phyloP scores from a whole-genome alignment of 176 grass and related monocot genomes.

The Bromus sterilis region DNA sequence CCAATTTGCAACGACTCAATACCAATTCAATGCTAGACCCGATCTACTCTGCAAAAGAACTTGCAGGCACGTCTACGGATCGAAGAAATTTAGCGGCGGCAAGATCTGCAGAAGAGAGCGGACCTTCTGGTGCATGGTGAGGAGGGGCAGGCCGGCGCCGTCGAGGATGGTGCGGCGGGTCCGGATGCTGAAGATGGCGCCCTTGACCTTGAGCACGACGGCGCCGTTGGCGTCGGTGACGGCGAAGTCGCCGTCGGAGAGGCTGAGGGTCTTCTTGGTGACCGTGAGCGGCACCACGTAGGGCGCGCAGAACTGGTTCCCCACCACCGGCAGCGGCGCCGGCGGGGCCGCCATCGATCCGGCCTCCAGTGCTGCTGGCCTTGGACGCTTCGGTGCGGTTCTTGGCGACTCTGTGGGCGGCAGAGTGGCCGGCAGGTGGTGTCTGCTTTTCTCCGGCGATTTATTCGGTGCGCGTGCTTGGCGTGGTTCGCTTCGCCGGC shows the following conservation, averaged over 20 bases:
- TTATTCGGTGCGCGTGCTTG: too few relatives aligned
- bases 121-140: constrained; percentile 67
- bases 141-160: constrained; percentile 37
- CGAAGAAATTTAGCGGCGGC: not conserved
- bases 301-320: constrained; percentile 48
- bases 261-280: constrained; percentile 53
- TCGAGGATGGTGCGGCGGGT: constrained; percentile 49
- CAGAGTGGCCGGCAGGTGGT: too few relatives aligned
- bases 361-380: too few relatives aligned
- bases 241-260: constrained; percentile 59
- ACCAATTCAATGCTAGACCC: too few relatives aligned
- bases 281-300: constrained; percentile 58
- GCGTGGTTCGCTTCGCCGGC: too few relatives aligned
- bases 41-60: not conserved
- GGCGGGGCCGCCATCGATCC: not conserved
- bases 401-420: too few relatives aligned
- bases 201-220: constrained; percentile 53
- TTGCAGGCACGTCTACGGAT: not conserved
- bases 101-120: not conserved
- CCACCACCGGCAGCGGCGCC: constrained; percentile 40
- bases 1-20: not conserved
- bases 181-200: constrained; percentile 39
- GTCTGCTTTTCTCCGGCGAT: too few relatives aligned
- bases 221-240: constrained; percentile 61
- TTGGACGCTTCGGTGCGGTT: too few relatives aligned